phyloP scores from a whole-genome alignment of 495 filamentous ascomycete genomes.

The Apiosordaria backusii region DNA sequence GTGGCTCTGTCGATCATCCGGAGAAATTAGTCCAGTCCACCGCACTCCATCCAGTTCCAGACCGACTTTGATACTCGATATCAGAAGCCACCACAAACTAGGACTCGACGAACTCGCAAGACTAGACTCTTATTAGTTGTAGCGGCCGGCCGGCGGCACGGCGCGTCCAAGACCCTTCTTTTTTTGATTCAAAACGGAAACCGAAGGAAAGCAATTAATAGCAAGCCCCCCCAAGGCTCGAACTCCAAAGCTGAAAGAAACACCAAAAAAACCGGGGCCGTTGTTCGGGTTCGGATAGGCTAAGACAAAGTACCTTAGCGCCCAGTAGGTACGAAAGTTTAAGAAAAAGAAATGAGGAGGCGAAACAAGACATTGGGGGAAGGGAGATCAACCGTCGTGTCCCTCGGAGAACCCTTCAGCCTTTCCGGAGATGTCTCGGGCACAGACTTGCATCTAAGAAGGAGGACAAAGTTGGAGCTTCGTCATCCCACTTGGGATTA shows the following conservation, averaged over 20 bases:
- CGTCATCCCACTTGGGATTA: neutral
- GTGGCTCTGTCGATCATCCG: conserved; percentile 4
- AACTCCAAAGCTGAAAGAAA: neutral
- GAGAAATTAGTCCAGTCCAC: neutral
- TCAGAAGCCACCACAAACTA: too few relatives aligned
- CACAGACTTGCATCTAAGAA: neutral
- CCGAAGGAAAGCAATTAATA: neutral
- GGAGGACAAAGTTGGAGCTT: neutral
- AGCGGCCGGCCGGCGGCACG: neutral
- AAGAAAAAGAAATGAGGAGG: neutral
- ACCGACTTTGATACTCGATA: neutral
- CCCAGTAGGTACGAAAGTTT: neutral
- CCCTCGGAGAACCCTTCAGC: conserved; percentile 5
- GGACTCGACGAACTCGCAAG: neutral
- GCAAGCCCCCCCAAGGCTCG: too few relatives aligned
- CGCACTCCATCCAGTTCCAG: neutral
- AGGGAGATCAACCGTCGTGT: neutral
- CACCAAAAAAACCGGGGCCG: neutral
- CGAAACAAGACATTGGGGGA: conserved; percentile 6
- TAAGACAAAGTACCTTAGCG: neutral
- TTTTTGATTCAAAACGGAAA: neutral
- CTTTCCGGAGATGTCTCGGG: conserved; percentile 1
- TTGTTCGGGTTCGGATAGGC: neutral
- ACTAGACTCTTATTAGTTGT: neutral
- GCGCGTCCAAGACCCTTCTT: neutral